These are phyloP conservation scores for Umbelopsis vinacea DNA, from an alignment of 192 early-diverging fungal genomes.

Conservation along the genomic window DNA sequence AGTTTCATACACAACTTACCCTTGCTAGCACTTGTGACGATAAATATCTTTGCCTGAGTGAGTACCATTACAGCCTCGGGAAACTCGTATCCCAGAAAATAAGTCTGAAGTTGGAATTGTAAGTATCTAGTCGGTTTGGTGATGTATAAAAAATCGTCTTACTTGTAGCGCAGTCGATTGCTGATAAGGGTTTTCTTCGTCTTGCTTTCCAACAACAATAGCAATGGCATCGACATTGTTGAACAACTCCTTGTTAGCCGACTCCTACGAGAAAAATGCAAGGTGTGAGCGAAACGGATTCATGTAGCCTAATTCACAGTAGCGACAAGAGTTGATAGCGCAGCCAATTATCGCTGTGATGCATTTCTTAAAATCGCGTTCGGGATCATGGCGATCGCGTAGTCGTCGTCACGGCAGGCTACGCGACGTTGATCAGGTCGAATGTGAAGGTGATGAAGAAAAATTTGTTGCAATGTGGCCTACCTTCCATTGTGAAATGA, in stretches of 20 bases:
- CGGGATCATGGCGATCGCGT: neutral
- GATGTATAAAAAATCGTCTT: conserved; percentile 25
- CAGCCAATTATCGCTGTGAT: neutral
- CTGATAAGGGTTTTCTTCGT: conserved; percentile 74
- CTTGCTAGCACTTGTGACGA: conserved; percentile 84
- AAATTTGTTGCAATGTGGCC: neutral
- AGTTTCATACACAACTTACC: conserved; percentile 45
- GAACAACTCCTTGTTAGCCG: conserved; percentile 49
- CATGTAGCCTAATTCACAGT: neutral
- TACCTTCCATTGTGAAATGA: conserved; percentile 51
- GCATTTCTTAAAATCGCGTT: conserved; percentile 8
- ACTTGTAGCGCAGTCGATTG: conserved; percentile 74
- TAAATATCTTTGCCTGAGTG: conserved; percentile 71
- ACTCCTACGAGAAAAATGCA: conserved; percentile 1
- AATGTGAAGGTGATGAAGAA: neutral
- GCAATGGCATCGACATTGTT: conserved; percentile 64
- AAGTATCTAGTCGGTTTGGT: neutral
- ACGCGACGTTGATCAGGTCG: neutral
- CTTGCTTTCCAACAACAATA: conserved; percentile 66
- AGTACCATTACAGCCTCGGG: conserved; percentile 83
- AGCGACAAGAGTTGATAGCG: neutral
- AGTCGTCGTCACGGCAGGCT: neutral
- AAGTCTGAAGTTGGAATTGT: conserved; percentile 61
- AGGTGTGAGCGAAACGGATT: neutral
- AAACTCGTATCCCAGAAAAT: conserved; percentile 94